Base-by-base conservation (phyloP, 1,139 yeast genomes). In the Taiozyma onychis region DNA sequence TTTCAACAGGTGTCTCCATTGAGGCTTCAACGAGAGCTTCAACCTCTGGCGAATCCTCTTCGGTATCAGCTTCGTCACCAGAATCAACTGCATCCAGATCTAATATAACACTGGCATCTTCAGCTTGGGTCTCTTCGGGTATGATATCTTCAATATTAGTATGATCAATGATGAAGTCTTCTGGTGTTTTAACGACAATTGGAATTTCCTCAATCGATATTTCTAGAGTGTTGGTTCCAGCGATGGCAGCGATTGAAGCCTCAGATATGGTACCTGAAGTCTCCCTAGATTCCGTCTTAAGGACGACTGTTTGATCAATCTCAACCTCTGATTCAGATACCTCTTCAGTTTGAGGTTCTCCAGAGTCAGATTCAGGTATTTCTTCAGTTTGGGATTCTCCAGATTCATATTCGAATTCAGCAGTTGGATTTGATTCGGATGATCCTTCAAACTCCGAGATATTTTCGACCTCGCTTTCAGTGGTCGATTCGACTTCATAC, bases 381-480 rank as follows among this genome's bases (percentile, higher is more conserved):
- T n/a, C 16, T 37, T 35, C 28, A 18, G 41, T 37, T 37, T 9
- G 24, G 14, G 24, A 24, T 35, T 44, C 44, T 26, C 46, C 46
- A 10, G 11, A 14, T 43, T 28, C 45, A 14, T 13, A 6, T n/a
- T 32, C 35, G 18, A n/a, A 14, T 32, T 32, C 35, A n/a, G 35
- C n/a, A n/a, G 35, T 32, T 32, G 35, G 14, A 37, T 35, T 24
- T 26, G 18, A 10, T 34, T 43, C 44, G 24, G 44, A 44, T 8
- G 30, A 7, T 28, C 13, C 30, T 28, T 28, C 30, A 28, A 28
- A 4, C 34, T 30, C 34, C 2, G 34, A 13, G 14, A n/a, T 30
- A 9, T 11, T 6, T 11, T 37, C 46, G 4, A 45, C 22, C 9
- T 47, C 55, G 41, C 53, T 34, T 27, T 45, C 54, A 4, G 48